Base-by-base conservation (phyloP, 306 rosid species). In the Myrica gale region DNA sequence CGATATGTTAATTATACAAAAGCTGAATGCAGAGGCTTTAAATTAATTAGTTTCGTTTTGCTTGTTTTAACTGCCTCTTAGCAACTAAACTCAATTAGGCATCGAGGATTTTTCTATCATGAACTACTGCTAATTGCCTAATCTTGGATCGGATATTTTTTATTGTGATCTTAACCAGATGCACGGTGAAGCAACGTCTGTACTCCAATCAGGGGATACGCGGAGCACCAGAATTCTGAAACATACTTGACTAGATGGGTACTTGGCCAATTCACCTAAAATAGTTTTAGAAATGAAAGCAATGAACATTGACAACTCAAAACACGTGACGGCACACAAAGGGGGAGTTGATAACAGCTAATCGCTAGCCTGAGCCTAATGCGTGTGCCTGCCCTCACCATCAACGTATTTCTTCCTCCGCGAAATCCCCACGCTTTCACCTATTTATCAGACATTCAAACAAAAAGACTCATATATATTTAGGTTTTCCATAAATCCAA, bases 361-460 rank as follows among this genome's bases (percentile, higher is more conserved):
- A 26, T 66, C 43, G 17, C 42, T 23, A 77, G 69, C 41, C 17
- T 20, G 63, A 55, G 74, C 45, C 39, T 0, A 79, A 45, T 79
- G 68, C 78, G 82, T 73, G 76, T 74, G 80, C 76, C 68, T 32
- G 6, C 20, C 32, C 20, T 8, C 20, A 21, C 0, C 47, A 63
- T 62, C 15, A 50, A 9, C 41, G 32, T 17, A 6, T n/a, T 23
- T 51, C 60, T 16, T 39, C 43, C 9, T 55, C 93, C 89, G 56
- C 90, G 90, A 88, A 32, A 11, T 83, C 71, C 85, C 93, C 96
- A 88, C 96, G 88, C 83, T 83, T 82, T 81, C 51, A 71, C 82
- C 78, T 80, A 80, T 52, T 20, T 10, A 7, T n/a, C 72, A 66
- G 19, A 55, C 13, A 9, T 58, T 45, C 57, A 7, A 37, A 37